A percentile compares a stretch with the other conserved stretches of the same genome.
Conservation (phyloP, 768 basidiomycete species). For the Lepiota brunneoincarnata region DNA sequence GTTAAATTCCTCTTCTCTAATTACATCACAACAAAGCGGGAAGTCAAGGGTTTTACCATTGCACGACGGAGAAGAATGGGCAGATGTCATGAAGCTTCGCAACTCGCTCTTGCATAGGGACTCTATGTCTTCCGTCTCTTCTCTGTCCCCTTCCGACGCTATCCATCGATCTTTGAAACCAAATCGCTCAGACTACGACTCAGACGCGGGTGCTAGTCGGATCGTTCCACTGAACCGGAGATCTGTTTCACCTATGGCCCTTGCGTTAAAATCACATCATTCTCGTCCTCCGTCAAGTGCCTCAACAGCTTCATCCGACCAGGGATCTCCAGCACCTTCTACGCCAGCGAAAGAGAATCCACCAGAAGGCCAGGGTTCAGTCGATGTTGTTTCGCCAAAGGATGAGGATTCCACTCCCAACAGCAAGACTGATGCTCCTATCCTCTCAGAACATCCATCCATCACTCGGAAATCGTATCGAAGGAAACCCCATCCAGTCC, state of each 20-base stretch:
- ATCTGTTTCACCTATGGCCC: slow-evolving; percentile 72
- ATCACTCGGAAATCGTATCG: slow-evolving; percentile 3
- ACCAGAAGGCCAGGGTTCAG: slow-evolving; percentile 5
- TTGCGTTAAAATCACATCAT: slow-evolving; percentile 38
- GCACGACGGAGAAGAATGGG: slow-evolving; percentile 37
- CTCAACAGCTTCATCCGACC: slow-evolving; percentile 43
- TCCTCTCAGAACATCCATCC: not conserved
- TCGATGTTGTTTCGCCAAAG: slow-evolving; percentile 7
- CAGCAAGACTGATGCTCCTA: not conserved
- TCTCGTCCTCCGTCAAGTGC: slow-evolving; percentile 36
- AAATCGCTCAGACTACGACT: slow-evolving; percentile 51
- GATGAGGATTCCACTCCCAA: slow-evolving; percentile 8
- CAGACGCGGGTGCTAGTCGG: slow-evolving; percentile 54
- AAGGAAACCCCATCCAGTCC: slow-evolving; percentile 20
- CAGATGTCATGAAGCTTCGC: slow-evolving; percentile 41
- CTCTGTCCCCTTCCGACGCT: slow-evolving; percentile 56
- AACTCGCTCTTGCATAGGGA: slow-evolving; percentile 40
- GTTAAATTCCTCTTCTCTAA: slow-evolving; percentile 48
- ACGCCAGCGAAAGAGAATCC: slow-evolving; percentile 20
- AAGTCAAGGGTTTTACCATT: slow-evolving; percentile 17
- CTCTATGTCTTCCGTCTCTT: slow-evolving; percentile 65
- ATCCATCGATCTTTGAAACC: slow-evolving; percentile 26
- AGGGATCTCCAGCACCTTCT: slow-evolving; percentile 28
- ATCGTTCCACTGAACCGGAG: slow-evolving; percentile 63
- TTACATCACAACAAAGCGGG: slow-evolving; percentile 31